Conservation (phyloP, 495 filamentous ascomycete genomes). For the Ramalina peruviana region DNA sequence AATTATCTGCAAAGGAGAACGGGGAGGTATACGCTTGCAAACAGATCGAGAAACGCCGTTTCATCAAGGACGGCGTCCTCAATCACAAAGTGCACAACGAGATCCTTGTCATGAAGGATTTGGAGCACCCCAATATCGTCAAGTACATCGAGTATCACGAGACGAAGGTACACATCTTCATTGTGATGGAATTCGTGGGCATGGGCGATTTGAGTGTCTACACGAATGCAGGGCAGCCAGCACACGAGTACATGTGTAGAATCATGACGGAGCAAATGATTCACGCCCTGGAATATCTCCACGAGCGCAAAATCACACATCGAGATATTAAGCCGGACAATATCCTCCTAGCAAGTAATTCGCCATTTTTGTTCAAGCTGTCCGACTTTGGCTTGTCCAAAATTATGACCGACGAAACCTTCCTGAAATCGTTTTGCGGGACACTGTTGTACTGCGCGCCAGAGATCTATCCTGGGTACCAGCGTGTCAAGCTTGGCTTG, state of each 20-base stretch:
- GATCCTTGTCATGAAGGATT: slow-evolving; percentile 77
- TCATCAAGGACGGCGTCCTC: slow-evolving; percentile 75
- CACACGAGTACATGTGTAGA: slow-evolving; percentile 54
- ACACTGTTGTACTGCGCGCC: slow-evolving; percentile 92
- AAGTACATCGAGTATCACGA: slow-evolving; percentile 78
- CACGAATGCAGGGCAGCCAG: slow-evolving; percentile 40
- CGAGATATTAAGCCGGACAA: slow-evolving; percentile 98
- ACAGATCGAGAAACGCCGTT: slow-evolving; percentile 74
- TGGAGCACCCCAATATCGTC: slow-evolving; percentile 77
- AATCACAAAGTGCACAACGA: slow-evolving; percentile 86
- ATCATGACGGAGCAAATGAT: slow-evolving; percentile 65
- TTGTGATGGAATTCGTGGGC: slow-evolving; percentile 91
- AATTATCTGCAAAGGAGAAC: slow-evolving; percentile 63
- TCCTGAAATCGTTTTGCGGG: slow-evolving; percentile 90
- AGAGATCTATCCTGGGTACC: slow-evolving; percentile 83
- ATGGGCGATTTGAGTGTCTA: slow-evolving; percentile 71
- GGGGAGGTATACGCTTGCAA: slow-evolving; percentile 79
- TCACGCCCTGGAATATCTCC: slow-evolving; percentile 73
- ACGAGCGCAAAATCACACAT: slow-evolving; percentile 77
- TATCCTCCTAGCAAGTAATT: slow-evolving; percentile 60
- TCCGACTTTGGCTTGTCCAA: slow-evolving; percentile 96
- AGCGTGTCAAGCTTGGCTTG: slow-evolving; percentile 30
- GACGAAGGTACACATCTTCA: slow-evolving; percentile 63
- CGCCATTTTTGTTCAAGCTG: slow-evolving; percentile 73
- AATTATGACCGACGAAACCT: slow-evolving; percentile 75